Conservation (phyloP, 371 early-diverging fungal species). For the Mortierella sp. region DNA sequence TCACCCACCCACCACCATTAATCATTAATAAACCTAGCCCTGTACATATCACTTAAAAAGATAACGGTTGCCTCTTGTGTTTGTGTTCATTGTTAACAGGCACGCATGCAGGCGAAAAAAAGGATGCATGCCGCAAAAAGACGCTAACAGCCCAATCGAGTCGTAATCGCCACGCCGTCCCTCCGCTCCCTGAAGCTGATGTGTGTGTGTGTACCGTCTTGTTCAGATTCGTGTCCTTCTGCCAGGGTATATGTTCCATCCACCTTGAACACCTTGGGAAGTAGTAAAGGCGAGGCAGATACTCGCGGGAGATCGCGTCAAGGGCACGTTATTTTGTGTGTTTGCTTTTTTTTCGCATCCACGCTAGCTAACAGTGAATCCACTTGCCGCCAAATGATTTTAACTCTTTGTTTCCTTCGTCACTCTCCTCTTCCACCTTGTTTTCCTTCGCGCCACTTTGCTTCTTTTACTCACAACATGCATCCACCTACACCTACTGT, state of each 20-base stretch:
- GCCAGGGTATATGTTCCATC: no score
- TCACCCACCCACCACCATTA: conserved; percentile 4
- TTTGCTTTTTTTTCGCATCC: no score
- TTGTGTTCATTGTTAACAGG: background rate
- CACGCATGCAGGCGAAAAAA: background rate
- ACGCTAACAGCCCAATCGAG: background rate
- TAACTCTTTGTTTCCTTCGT: no score
- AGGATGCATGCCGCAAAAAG: background rate
- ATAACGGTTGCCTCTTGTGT: background rate
- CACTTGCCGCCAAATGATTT: no score
- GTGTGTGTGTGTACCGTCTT: no score
- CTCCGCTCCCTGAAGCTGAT: background rate
- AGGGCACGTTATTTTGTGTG: no score
- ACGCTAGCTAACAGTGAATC: no score
- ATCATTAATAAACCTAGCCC: conserved; percentile 8
- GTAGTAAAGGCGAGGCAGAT: no score
- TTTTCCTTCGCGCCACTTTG: background rate
- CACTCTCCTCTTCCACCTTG: background rate
- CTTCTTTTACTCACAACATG: background rate
- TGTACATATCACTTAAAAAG: conserved; percentile 8
- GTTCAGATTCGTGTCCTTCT: no score
- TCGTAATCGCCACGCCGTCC: background rate
- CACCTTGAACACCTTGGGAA: no score
- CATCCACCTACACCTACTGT: background rate
- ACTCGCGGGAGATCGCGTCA: no score